phyloP scores from a whole-genome alignment of 179 eudicot genomes.

The Vitellaria paradoxa region DNA sequence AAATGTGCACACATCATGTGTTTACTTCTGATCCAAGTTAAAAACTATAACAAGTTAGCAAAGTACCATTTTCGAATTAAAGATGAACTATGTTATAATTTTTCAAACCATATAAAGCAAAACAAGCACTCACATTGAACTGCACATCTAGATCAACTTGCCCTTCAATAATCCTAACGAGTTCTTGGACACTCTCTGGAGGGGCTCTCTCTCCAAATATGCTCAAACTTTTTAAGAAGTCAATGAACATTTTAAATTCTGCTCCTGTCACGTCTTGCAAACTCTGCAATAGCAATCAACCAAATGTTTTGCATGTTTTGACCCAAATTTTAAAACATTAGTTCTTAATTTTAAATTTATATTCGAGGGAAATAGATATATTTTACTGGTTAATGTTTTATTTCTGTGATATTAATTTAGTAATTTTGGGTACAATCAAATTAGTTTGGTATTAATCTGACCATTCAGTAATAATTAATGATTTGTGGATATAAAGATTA shows the following conservation, averaged over 20 bases:
- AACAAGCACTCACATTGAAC: slow-evolving; percentile 56
- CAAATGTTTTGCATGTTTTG: neutral
- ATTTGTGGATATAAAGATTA: too few species aligned
- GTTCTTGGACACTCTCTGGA: slow-evolving; percentile 78
- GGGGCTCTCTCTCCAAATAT: slow-evolving; percentile 88
- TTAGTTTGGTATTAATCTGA: too few species aligned
- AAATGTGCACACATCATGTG: too few species aligned
- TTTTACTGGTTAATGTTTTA: too few species aligned
- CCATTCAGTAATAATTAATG: too few species aligned
- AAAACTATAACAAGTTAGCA: neutral
- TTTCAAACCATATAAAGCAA: neutral
- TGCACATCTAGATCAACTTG: slow-evolving; percentile 95
- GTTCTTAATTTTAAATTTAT: too few species aligned
- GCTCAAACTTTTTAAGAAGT: slow-evolving; percentile 78
- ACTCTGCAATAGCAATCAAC: slow-evolving; percentile 51
- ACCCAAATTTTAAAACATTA: neutral
- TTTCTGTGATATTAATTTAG: too few species aligned
- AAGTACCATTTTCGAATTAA: neutral
- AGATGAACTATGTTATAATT: neutral
- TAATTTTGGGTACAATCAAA: too few species aligned
- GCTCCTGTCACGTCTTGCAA: slow-evolving; percentile 93
- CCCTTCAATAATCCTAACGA: slow-evolving; percentile 74
- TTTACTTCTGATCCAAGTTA: too few species aligned
- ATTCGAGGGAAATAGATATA: too few species aligned
- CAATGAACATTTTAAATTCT: slow-evolving; percentile 97